Evolutionary conservation across 106 monocot genomes (phyloP).

Genomic region (Platanthera zijinensis): DNA sequence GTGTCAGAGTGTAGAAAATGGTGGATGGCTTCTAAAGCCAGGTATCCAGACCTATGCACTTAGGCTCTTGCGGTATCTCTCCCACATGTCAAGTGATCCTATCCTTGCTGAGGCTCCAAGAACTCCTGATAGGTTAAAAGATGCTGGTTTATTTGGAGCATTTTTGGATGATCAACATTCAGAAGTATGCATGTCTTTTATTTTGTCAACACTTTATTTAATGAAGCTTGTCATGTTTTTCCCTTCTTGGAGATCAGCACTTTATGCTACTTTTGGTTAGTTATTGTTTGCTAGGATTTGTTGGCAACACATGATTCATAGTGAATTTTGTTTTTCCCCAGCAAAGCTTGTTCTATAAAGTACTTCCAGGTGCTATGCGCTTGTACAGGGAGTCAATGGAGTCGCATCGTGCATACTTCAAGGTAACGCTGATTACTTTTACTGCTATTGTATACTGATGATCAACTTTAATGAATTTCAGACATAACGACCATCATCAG

Average conservation of each 20-base stretch:
- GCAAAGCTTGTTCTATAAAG: constrained; percentile 67
- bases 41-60: constrained; percentile 63
- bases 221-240: not conserved
- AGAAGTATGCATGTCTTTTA: constrained; percentile 34
- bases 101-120: constrained; percentile 54
- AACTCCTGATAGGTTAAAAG: constrained; percentile 66
- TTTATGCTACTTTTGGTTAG: not conserved
- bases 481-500: too few relatives aligned
- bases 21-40: constrained; percentile 2
- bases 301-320: not conserved
- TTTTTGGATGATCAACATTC: constrained; percentile 54
- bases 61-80: constrained; percentile 43
- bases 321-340: constrained; percentile 14
- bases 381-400: constrained; percentile 77
- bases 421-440: constrained; percentile 21
- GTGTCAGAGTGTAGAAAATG: constrained; percentile 1
- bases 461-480: too few relatives aligned
- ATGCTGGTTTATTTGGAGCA: constrained; percentile 42
- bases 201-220: constrained; percentile 1
- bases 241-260: not conserved
- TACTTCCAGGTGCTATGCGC: constrained; percentile 71
- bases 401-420: constrained; percentile 26
- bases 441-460: not conserved
- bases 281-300: not conserved
- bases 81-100: constrained; percentile 13